A percentile compares a stretch with the other conserved stretches of the same genome.
Conservation (phyloP, 2,329 filamentous ascomycete genomes). For the Sclerotinia minor region DNA sequence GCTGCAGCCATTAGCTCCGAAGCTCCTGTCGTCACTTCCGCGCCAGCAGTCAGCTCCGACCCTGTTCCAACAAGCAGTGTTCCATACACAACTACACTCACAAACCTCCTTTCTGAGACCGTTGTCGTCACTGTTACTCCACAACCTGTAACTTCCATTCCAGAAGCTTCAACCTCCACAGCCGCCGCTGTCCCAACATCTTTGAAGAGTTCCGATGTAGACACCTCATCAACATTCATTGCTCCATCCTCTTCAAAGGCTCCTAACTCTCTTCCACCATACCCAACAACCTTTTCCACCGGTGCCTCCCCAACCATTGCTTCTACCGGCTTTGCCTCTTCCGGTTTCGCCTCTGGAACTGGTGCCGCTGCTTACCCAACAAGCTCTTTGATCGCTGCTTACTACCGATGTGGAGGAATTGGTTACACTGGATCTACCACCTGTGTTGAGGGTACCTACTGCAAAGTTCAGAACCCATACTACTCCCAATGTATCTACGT, state of each 20-base stretch:
- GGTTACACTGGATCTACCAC: constrained; percentile 28
- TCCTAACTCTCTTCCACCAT: constrained; percentile 12
- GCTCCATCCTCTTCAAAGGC: constrained; percentile 14
- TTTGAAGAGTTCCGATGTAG: constrained; percentile 6
- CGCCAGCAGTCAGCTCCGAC: neutral
- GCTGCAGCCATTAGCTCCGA: constrained; percentile 3
- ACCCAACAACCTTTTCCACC: constrained; percentile 20
- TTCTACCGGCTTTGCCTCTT: constrained; percentile 16
- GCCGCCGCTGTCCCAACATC: neutral
- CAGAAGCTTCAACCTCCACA: neutral
- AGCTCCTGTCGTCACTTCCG: neutral
- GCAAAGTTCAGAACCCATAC: constrained; percentile 31
- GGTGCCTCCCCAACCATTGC: constrained; percentile 9
- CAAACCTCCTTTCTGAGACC: constrained; percentile 2
- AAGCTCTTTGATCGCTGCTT: constrained; percentile 14
- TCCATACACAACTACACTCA: constrained; percentile 7
- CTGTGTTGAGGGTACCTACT: constrained; percentile 29
- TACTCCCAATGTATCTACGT: constrained; percentile 23
- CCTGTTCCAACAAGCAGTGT: constrained; percentile 10
- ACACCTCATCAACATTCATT: constrained; percentile 3
- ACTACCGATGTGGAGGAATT: constrained; percentile 35
- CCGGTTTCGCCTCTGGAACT: constrained; percentile 20
- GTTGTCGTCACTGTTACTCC: constrained; percentile 14
- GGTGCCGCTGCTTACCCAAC: constrained; percentile 10
- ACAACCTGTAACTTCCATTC: neutral